Percentiles rank a stretch among this genome's conserved stretches.
Evolutionary conservation across 2,329 filamentous ascomycete genomes (phyloP).

Genomic region (Fusarium sp.): DNA sequence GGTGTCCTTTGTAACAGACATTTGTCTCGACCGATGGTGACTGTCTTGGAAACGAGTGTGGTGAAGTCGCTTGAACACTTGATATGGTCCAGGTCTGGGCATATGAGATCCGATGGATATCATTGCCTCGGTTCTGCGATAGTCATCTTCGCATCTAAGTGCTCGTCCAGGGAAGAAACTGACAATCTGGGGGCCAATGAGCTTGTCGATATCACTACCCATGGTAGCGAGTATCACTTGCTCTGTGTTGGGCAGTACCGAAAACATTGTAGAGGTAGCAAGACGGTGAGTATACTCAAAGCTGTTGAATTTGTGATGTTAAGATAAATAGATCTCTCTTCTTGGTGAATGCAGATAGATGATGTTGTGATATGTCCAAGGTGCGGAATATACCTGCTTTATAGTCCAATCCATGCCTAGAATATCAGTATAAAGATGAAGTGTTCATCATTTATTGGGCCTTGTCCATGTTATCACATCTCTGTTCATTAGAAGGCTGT

Average conservation of each 20-base stretch:
- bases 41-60: background rate
- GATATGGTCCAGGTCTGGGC: background rate
- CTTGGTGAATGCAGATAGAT: no score
- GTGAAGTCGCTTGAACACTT: background rate
- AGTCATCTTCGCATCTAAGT: background rate
- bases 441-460: background rate
- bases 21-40: background rate
- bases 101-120: background rate
- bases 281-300: background rate
- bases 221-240: background rate
- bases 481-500: background rate
- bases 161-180: background rate
- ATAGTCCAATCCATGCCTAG: no score
- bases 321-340: background rate
- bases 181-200: background rate
- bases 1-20: constrained; percentile 5
- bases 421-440: background rate
- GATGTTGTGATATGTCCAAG: background rate
- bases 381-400: background rate
- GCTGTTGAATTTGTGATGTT: background rate
- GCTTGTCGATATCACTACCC: background rate
- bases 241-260: background rate
- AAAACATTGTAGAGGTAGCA: background rate
- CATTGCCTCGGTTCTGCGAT: background rate
- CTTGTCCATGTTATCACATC: background rate